Conservation (phyloP, 1,139 yeast species). For the Yamadazyma conglobata region DNA sequence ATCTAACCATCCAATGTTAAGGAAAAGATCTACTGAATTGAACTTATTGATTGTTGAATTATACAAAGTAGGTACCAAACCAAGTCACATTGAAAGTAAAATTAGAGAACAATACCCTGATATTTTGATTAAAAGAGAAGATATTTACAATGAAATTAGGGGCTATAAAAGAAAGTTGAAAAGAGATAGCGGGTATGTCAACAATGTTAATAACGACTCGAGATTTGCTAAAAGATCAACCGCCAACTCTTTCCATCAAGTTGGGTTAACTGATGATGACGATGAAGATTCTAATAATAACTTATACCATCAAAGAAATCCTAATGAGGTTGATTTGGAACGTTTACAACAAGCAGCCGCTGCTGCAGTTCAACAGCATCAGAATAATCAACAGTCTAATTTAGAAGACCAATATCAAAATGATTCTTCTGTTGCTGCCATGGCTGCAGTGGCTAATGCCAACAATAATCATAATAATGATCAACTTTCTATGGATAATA, state of each 20-base stretch:
- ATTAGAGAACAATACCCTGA: conserved; percentile 53
- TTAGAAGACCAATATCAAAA: conserved; percentile 23
- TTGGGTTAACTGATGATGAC: conserved; percentile 28
- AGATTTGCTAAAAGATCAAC: conserved; percentile 18
- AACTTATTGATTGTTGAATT: conserved; percentile 51
- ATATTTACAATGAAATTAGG: conserved; percentile 55
- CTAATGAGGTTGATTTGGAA: conserved; percentile 16
- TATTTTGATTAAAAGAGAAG: conserved; percentile 54
- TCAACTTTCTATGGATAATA: conserved; percentile 46
- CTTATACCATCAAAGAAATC: conserved; percentile 11
- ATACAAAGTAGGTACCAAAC: conserved; percentile 55
- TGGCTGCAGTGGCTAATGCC: conserved; percentile 37
- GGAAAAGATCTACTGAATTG: conserved; percentile 52
- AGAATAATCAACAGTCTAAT: conserved; percentile 16
- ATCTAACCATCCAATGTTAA: conserved; percentile 54
- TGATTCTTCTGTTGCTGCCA: conserved; percentile 36
- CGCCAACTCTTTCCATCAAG: conserved; percentile 33
- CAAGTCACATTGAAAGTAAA: conserved; percentile 53
- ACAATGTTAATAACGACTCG: conserved; percentile 14
- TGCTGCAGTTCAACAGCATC: conserved; percentile 33
- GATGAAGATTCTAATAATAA: conserved; percentile 23
- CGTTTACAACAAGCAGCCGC: conserved; percentile 26
- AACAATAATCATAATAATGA: conserved; percentile 27
- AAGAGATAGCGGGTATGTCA: conserved; percentile 32
- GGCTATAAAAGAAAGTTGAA: conserved; percentile 55